A percentile compares a stretch with the other conserved stretches of the same genome.
Conservation (phyloP, 2,329 filamentous ascomycete genomes). For the Microascus cirrosus region DNA sequence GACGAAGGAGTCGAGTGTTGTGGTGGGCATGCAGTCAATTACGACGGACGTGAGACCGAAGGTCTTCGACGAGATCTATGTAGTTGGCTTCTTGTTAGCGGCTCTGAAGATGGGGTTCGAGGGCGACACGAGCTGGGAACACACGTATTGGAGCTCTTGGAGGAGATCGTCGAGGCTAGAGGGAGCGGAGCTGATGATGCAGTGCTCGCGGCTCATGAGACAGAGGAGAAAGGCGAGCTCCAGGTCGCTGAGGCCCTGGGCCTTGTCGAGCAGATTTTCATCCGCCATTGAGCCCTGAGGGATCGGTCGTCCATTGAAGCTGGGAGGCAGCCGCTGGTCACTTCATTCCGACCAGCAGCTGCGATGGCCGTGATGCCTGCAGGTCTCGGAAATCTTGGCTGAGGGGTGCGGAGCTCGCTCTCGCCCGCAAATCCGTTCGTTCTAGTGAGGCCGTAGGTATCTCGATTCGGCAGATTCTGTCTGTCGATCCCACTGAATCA, state of each 20-base stretch:
- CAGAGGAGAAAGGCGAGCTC: slow-evolving; percentile 79
- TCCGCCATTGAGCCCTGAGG: slow-evolving; percentile 41
- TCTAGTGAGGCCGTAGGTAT: too few species aligned
- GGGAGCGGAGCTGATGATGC: slow-evolving; percentile 66
- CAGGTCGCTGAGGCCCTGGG: slow-evolving; percentile 73
- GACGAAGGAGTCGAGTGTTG: slow-evolving; percentile 72
- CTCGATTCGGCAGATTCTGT: too few species aligned
- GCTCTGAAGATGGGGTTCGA: neutral
- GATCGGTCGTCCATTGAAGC: neutral
- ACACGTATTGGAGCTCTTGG: slow-evolving; percentile 60
- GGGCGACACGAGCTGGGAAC: neutral
- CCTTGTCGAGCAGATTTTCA: slow-evolving; percentile 47
- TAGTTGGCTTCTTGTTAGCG: neutral
- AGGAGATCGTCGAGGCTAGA: slow-evolving; percentile 56
- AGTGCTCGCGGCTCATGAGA: slow-evolving; percentile 74
- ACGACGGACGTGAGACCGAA: slow-evolving; percentile 64
- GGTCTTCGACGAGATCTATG: slow-evolving; percentile 52
- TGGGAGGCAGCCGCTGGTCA: neutral
- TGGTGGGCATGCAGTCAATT: slow-evolving; percentile 61
- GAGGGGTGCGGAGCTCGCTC: too few species aligned
- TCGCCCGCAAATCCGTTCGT: too few species aligned
- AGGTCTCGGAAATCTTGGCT: too few species aligned
- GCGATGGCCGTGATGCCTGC: neutral
- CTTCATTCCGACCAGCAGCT: neutral
- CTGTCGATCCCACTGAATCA: too few species aligned